Base-by-base conservation (phyloP, 1,284 basidiomycete genomes). In the Golubevia pallescens region DNA sequence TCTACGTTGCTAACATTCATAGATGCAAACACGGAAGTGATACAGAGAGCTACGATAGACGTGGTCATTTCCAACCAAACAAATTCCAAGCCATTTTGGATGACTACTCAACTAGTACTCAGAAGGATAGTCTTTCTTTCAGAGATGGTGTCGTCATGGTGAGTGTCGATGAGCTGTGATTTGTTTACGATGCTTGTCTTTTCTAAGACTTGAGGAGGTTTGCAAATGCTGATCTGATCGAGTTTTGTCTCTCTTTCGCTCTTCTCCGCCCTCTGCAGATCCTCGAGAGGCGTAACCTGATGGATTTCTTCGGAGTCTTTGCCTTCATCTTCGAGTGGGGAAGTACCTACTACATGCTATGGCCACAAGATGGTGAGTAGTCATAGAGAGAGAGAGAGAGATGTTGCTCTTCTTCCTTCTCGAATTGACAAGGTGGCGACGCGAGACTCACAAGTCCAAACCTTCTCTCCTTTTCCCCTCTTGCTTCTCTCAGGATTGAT, bases 1-100 rank as follows among this genome's bases (percentile, higher is more conserved):
- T 89, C 69, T 86, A 86, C 65, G 60, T 88, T 34, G 73, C 70
- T 61, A 86, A 86, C 69, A 87, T 89, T 56, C 87, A 88, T 58
- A 80, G 86, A 16, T 78, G 75, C 74, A 89, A 89, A 78, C 88
- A 89, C 63, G 88, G 88, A 3, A 86, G 86, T 23, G 88, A 89
- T 71, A 84, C 87, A 16, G 87, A 87, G 52, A 78, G 80, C 10
- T 88, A 87, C 63, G 88, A 89, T 65, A 65, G 73, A 24, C 68
- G 73, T 6, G 75, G 75, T 8, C 63, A 70, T 20, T 71, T 77
- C 20, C 75, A 70, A 60, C 59, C 58, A 51, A 59, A 53, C 5
- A 66, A 70, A 28, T 71, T 75, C 20, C 63, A 73, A 7, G 60
- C 60, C 23, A 66, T 75, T 38, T 23, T 77, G n/a, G 63, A 71